Percentiles rank a stretch among this genome's conserved stretches.
Conservation (phyloP, 179 eudicot genomes). For the Patellifolia procumbens region DNA sequence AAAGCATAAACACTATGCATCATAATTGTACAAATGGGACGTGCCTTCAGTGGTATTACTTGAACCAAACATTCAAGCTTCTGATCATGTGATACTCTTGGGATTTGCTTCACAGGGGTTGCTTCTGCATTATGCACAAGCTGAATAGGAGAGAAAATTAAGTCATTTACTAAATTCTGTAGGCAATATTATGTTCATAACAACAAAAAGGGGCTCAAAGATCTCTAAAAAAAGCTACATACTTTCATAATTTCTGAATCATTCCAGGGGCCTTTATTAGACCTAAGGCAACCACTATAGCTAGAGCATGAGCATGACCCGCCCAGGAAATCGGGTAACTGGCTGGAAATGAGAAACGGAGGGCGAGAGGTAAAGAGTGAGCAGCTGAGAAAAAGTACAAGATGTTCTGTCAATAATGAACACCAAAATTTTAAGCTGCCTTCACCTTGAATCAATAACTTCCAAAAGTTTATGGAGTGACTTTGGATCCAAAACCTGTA, state of each 20-base stretch:
- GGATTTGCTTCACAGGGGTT: constrained; percentile 46
- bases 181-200: not conserved
- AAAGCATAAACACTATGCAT: not conserved
- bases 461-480: constrained; percentile 59
- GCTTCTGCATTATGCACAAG: constrained; percentile 53
- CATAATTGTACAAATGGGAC: constrained; percentile 8
- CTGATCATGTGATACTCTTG: constrained; percentile 41
- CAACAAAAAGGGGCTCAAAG: not conserved
- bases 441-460: constrained; percentile 64
- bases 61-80: constrained; percentile 45
- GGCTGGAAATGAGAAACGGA: constrained; percentile 24
- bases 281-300: constrained; percentile 34
- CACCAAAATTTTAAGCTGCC: too few species aligned
- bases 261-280: constrained; percentile 35
- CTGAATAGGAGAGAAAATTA: constrained; percentile 36
- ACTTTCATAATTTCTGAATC: constrained; percentile 38
- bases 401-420: not conserved
- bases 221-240: not conserved
- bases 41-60: constrained; percentile 52
- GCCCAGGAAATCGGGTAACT: constrained; percentile 35
- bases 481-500: constrained; percentile 66
- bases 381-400: not conserved
- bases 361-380: constrained; percentile 1
- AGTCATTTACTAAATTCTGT: not conserved
- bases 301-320: constrained; percentile 33